Evolutionary conservation across 495 filamentous ascomycete genomes (phyloP).

Genomic region (Recurvomyces mirabilis): DNA sequence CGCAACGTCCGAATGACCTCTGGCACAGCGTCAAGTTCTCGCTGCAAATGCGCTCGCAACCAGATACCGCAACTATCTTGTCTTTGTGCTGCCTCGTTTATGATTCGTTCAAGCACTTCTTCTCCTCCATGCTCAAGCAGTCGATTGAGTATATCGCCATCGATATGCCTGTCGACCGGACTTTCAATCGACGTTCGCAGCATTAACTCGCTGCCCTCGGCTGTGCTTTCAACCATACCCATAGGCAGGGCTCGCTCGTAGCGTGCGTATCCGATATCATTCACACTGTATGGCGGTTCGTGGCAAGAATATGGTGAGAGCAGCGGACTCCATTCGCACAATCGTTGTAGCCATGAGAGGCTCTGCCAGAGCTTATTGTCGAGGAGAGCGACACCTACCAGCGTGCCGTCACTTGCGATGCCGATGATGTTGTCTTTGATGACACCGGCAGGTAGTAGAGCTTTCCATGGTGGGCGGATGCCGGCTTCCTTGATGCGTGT

Average conservation of each 20-base stretch:
- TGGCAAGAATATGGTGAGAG: constrained; percentile 8
- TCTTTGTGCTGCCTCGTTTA: constrained; percentile 1
- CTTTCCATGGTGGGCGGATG: constrained; percentile 28
- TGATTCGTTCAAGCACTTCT: constrained; percentile 1
- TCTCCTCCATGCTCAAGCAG: constrained; percentile 12
- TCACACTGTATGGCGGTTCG: neutral
- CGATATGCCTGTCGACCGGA: constrained; percentile 15
- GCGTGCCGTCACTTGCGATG: constrained; percentile 26
- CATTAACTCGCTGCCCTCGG: constrained; percentile 1
- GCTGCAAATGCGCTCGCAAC: constrained; percentile 12
- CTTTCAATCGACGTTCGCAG: constrained; percentile 1
- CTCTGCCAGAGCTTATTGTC: constrained; percentile 13
- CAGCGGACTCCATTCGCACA: constrained; percentile 12
- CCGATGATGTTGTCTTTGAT: constrained; percentile 28
- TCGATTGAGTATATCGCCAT: constrained; percentile 19
- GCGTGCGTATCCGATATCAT: neutral
- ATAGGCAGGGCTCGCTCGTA: constrained; percentile 5
- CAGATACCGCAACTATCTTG: constrained; percentile 12
- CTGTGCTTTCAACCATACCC: constrained; percentile 2
- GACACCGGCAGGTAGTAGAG: constrained; percentile 15
- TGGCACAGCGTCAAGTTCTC: constrained; percentile 11
- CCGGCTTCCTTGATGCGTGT: constrained; percentile 24
- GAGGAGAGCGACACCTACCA: constrained; percentile 28
- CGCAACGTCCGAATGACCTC: constrained; percentile 6
- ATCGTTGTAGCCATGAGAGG: constrained; percentile 19